Base-by-base conservation (phyloP, 2,329 filamentous ascomycete species). In the Biscogniauxia mediterranea region DNA sequence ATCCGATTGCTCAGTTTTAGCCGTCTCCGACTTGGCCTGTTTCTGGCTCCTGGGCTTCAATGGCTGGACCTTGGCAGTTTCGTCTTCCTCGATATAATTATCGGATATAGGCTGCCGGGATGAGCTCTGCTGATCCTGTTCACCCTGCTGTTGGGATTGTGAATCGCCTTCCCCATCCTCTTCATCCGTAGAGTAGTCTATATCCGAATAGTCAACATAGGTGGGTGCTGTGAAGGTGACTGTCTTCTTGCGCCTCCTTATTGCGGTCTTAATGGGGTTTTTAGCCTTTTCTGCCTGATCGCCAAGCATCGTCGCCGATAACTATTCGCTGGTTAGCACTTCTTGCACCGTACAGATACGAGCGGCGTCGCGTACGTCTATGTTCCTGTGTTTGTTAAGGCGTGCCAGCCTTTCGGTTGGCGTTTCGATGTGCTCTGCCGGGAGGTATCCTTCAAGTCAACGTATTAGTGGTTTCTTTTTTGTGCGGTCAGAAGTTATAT, bases 381-480 rank as follows among this genome's bases (percentile, higher is more conserved):
- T 93, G 73, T 99, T 99, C 73, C 95, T 87, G 78, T 99, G 95
- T 78, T 99, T 99, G 77, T 99, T 99, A 66, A 98, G 79, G 66
- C 95, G 88, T 53, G 95, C 95, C 64, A 99, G 79, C 73, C 95
- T 86, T 80, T 99, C 95, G 17, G 94, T 97, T 2, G 95, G 95
- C 8, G 95, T 99, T 76, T 99, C 95, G 67, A 99, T 99, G 74
- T 99, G 95, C 76, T 99, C 95, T 55, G 95, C 95, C 55, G 95
- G 95, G 59, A 99, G 81, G 73, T 99, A 99, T 52, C 94, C 94
- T 97, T 63, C 20, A 25, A 50, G 13, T 54, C 20, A 11, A 58
- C 28, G 21, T 54, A 17, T 51, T 19, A 49, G n/a, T 13, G 50
- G 17, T 13, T 5, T 58, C 51, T 25, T 17, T 23, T 23, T 23